phyloP scores from a whole-genome alignment of 768 basidiomycete genomes.

The Leccinum broughii region DNA sequence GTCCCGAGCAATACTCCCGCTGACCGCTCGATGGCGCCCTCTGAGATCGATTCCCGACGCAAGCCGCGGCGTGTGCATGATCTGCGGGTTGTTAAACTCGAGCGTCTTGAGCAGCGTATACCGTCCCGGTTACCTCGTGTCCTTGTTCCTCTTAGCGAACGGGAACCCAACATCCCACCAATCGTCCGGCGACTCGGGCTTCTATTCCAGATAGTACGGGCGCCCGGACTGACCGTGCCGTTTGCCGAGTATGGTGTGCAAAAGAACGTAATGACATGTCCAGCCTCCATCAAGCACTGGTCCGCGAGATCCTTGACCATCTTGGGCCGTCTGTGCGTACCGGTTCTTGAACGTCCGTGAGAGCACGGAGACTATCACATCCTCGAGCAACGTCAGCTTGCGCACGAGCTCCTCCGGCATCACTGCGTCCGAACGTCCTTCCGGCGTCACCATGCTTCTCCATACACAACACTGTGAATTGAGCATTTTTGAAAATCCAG shows the following conservation, averaged over 20 bases:
- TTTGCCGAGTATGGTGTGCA: constrained; percentile 90
- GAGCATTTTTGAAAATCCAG: constrained; percentile 99
- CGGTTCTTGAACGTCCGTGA: constrained; percentile 84
- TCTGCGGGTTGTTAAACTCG: constrained; percentile 93
- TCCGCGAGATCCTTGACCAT: constrained; percentile 70
- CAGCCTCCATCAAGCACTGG: constrained; percentile 56
- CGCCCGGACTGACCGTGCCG: constrained; percentile 58
- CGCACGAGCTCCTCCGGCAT: constrained; percentile 71
- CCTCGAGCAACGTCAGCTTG: constrained; percentile 64
- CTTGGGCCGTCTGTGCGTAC: constrained; percentile 75
- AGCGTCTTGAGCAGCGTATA: constrained; percentile 78
- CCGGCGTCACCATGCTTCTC: constrained; percentile 87
- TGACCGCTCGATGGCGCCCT: constrained; percentile 84
- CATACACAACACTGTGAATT: constrained; percentile 78
- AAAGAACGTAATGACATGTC: constrained; percentile 81
- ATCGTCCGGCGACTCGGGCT: constrained; percentile 95
- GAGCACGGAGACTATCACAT: constrained; percentile 75
- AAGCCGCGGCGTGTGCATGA: constrained; percentile 83
- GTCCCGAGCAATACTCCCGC: constrained; percentile 81
- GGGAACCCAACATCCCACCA: constrained; percentile 80
- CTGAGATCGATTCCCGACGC: constrained; percentile 74
- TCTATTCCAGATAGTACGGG: constrained; percentile 77
- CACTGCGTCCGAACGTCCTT: constrained; percentile 65
- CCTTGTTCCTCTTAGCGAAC: constrained; percentile 75
- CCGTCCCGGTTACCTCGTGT: constrained; percentile 78